These are phyloP conservation scores for Nemania serpens DNA, from an alignment of 2,329 filamentous ascomycete species.

Conservation along the genomic window DNA sequence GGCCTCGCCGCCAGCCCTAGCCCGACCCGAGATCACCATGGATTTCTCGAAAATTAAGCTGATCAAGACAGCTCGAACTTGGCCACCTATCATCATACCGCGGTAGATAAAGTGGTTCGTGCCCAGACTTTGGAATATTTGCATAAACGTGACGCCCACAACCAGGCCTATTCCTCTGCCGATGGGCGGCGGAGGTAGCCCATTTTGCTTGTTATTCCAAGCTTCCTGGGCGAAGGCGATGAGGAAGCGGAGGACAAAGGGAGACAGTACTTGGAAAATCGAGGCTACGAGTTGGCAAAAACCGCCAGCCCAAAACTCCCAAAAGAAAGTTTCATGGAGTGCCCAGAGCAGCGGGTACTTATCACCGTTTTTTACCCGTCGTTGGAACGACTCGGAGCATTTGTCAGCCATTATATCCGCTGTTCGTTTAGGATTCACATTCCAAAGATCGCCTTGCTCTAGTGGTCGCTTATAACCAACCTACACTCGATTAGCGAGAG, in stretches of 20 bases:
- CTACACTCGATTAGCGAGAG: constrained; percentile 46
- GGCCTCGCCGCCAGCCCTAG: constrained; percentile 74
- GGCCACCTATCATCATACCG: constrained; percentile 89
- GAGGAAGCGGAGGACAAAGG: constrained; percentile 82
- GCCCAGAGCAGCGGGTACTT: constrained; percentile 78
- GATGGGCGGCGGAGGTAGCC: constrained; percentile 66
- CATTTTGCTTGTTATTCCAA: constrained; percentile 64
- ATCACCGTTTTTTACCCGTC: constrained; percentile 68
- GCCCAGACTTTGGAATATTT: constrained; percentile 77
- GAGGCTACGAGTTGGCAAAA: constrained; percentile 73
- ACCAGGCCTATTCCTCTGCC: constrained; percentile 80
- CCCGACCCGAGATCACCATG: constrained; percentile 84
- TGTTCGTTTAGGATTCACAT: constrained; percentile 79
- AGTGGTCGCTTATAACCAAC: constrained; percentile 84
- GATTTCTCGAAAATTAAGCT: constrained; percentile 89
- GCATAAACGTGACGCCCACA: constrained; percentile 83
- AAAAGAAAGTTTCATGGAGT: constrained; percentile 82
- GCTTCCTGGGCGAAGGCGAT: constrained; percentile 85
- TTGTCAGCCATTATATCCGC: constrained; percentile 71
- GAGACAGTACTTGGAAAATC: constrained; percentile 78
- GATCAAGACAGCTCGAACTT: constrained; percentile 80
- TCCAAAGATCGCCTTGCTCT: constrained; percentile 84
- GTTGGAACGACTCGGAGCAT: constrained; percentile 70
- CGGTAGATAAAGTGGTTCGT: constrained; percentile 92
- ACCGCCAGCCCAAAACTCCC: constrained; percentile 86